Percentiles rank a stretch among this genome's conserved stretches.
Evolutionary conservation across 2,329 filamentous ascomycete species (phyloP).

Genomic region (Pleurostoma richardsiae): DNA sequence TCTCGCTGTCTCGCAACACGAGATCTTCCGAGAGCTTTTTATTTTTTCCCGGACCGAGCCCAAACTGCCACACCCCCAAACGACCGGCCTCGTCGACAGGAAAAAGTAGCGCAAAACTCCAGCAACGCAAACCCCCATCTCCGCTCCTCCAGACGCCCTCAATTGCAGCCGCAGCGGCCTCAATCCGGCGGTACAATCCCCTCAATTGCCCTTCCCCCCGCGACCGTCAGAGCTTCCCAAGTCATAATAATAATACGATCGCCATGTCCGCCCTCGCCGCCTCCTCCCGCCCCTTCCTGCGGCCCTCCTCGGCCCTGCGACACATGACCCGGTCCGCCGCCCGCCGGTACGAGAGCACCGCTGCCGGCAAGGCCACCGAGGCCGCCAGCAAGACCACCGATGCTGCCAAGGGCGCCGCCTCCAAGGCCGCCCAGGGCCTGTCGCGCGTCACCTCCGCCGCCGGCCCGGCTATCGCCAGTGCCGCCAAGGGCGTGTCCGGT

Average conservation of each 20-base stretch:
- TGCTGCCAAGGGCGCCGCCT: constrained; percentile 37
- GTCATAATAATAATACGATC: not conserved
- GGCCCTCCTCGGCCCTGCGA: constrained; percentile 4
- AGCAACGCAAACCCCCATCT: not conserved
- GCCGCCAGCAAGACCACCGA: constrained; percentile 35
- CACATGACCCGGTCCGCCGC: constrained; percentile 29
- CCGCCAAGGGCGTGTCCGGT: constrained; percentile 60
- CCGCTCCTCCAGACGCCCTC: not conserved
- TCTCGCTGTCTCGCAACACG: not conserved
- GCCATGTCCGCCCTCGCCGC: constrained; percentile 7
- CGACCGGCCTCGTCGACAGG: too few relatives aligned
- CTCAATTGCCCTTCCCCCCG: not conserved
- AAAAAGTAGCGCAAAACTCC: not conserved
- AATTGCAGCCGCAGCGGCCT: not conserved
- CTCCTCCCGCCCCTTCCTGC: constrained; percentile 10
- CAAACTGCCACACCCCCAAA: not conserved
- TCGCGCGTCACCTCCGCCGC: constrained; percentile 77
- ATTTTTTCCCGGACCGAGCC: not conserved
- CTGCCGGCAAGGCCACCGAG: constrained; percentile 32
- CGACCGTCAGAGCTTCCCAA: not conserved
- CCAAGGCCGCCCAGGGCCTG: constrained; percentile 77
- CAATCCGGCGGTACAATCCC: not conserved
- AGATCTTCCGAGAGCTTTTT: not conserved
- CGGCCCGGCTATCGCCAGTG: constrained; percentile 69
- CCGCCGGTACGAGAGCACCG: constrained; percentile 58